Conservation (phyloP, 2,329 filamentous ascomycete genomes). For the Raffaelea deltoideospora region DNA sequence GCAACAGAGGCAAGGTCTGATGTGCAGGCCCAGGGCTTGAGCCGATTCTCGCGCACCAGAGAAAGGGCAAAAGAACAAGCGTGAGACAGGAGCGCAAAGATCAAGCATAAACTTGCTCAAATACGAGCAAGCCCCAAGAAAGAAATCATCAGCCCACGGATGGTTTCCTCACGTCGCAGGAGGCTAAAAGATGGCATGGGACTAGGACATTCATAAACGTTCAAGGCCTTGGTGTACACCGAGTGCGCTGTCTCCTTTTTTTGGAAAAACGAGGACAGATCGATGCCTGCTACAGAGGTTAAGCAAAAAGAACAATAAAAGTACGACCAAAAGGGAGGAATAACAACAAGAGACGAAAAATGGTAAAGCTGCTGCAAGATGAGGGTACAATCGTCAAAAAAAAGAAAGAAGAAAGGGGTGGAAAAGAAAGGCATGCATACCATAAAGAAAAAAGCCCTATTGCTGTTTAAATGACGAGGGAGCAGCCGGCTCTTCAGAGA, state of each 20-base stretch:
- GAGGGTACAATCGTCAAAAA: too few species aligned
- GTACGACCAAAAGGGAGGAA: not conserved
- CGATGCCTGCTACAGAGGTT: not conserved
- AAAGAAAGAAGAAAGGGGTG: not conserved
- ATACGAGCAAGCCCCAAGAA: too few species aligned
- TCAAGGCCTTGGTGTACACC: not conserved
- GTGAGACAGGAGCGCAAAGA: too few species aligned
- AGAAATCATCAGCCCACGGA: too few species aligned
- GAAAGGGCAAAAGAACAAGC: too few species aligned
- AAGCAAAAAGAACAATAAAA: not conserved
- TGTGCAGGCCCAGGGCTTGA: too few species aligned
- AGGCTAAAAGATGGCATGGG: too few species aligned
- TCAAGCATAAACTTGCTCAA: too few species aligned
- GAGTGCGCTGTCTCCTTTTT: not conserved
- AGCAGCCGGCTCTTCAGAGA: not conserved
- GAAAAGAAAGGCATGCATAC: not conserved
- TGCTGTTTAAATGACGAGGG: not conserved
- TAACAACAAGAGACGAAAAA: not conserved
- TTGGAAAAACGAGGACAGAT: not conserved
- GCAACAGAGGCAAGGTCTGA: not conserved
- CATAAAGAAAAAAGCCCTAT: not conserved
- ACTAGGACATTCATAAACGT: too few species aligned
- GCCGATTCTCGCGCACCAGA: too few species aligned
- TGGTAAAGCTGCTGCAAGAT: too few species aligned
- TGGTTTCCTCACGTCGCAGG: too few species aligned